Percentiles rank a stretch among this genome's conserved stretches.
phyloP scores from a whole-genome alignment of 306 rosid genomes.

The Senna siamea region DNA sequence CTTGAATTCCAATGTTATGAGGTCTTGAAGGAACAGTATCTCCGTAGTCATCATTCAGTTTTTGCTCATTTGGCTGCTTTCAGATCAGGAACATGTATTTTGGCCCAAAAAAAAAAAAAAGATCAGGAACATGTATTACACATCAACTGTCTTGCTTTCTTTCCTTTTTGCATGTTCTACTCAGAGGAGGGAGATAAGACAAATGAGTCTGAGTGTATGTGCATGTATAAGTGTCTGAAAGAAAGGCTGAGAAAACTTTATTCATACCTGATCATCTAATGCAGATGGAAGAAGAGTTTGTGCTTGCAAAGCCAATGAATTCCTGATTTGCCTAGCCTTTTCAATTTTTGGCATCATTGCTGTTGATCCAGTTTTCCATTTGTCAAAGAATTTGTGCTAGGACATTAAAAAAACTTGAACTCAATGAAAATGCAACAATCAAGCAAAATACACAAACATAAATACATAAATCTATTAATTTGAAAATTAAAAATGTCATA shows the following conservation, averaged over 20 bases:
- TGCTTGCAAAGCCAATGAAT: conserved; percentile 78
- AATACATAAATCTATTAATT: conserved; percentile 22
- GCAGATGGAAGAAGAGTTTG: conserved; percentile 62
- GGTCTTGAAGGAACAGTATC: conserved; percentile 84
- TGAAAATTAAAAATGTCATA: conserved; percentile 20
- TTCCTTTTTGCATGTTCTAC: conserved; percentile 13
- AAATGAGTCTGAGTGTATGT: background rate
- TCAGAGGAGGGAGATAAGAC: conserved; percentile 19
- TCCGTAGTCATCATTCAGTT: conserved; percentile 77
- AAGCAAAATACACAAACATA: conserved; percentile 34
- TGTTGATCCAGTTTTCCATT: conserved; percentile 81
- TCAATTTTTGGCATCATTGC: conserved; percentile 84
- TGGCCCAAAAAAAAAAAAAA: background rate
- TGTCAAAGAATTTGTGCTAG: conserved; percentile 95
- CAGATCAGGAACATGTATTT: conserved; percentile 36
- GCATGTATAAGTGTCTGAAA: background rate
- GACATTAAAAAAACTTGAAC: conserved; percentile 37
- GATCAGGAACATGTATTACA: conserved; percentile 28
- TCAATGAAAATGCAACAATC: conserved; percentile 39
- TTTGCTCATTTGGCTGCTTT: conserved; percentile 55
- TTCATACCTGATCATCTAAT: conserved; percentile 64
- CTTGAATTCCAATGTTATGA: conserved; percentile 52
- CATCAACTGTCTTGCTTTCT: conserved; percentile 21
- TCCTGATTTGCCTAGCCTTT: conserved; percentile 82
- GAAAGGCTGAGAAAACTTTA: background rate